phyloP scores from a whole-genome alignment of 306 rosid genomes.

The Vachellia collinsii region DNA sequence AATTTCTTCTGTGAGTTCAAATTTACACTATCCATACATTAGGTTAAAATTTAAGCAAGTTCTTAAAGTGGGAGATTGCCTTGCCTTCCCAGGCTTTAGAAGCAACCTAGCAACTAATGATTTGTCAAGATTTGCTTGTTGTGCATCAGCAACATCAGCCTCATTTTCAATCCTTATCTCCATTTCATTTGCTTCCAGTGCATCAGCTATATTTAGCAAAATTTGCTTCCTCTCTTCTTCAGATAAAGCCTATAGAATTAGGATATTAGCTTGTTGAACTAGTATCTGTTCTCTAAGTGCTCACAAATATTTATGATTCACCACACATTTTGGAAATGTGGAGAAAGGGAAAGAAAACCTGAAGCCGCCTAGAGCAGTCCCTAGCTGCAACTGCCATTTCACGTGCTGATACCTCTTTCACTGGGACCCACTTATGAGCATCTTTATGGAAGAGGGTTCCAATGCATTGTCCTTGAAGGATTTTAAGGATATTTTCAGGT shows the following conservation, averaged over 20 bases:
- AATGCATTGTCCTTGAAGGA: conserved; percentile 82
- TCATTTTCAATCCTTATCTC: conserved; percentile 78
- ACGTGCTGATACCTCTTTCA: conserved; percentile 73
- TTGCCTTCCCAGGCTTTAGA: conserved; percentile 85
- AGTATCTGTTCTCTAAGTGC: conserved; percentile 8
- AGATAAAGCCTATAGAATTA: conserved; percentile 67
- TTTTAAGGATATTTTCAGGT: conserved; percentile 71
- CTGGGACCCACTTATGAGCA: conserved; percentile 72
- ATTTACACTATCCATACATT: conserved; percentile 3
- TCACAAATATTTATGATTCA: conserved; percentile 25
- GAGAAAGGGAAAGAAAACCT: conserved; percentile 48
- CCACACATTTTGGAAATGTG: conserved; percentile 10
- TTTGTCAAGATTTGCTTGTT: conserved; percentile 77
- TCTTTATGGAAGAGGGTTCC: conserved; percentile 96
- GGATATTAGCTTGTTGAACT: conserved; percentile 37
- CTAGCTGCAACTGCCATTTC: conserved; percentile 98
- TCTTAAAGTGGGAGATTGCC: conserved; percentile 23
- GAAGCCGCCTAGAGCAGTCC: conserved; percentile 94
- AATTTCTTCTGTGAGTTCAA: conserved; percentile 19
- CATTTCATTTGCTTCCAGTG: conserved; percentile 73
- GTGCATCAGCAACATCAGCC: conserved; percentile 81
- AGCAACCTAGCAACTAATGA: conserved; percentile 81
- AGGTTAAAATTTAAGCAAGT: conserved; percentile 26
- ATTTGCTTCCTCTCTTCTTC: conserved; percentile 79
- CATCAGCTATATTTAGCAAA: conserved; percentile 88